Evolutionary conservation across 2,329 filamentous ascomycete genomes (phyloP), one percentile per base, ranked within the genome.

Genomic region (Dactylellina haptotyla): DNA sequence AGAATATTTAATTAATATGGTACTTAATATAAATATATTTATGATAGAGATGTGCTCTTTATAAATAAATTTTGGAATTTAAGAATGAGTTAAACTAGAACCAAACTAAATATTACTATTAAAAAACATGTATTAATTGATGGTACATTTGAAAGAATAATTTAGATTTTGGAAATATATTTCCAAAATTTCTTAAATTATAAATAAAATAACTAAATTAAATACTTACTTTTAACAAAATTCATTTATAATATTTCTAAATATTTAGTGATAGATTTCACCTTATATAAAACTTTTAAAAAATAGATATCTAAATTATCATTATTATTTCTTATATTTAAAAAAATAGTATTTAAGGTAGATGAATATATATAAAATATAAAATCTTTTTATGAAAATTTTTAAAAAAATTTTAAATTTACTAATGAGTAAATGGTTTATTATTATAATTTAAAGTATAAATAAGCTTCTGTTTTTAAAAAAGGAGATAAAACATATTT

Each of bases 61-160:
- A 23, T 23, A 50, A 50, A 50, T 25, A 50, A 50, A 50, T 50
- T 5, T 50, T 50, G n/a, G 5, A 25, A 53, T 30, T 53, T 30
- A 10, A 50, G 20, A 6, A 23, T 23, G 37, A 37, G 37, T 25
- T 50, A 54, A 54, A 32, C 25, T 23, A 48, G 25, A 48, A 48
- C 4, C 4, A 48, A 8, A 48, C 25, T 48, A 6, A 48, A 48
- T 48, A 5, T 25, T 8, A 48, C 25, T 8, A 23, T 4, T 48
- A n/a, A 25, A 48, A 48, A 8, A 4, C 6, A 45, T 48, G 25
- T 8, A 25, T n/a, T 25, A 25, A 48, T 48, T 9, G 34, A 54
- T 30, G 10, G 10, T 32, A 32, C 16, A 9, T n/a, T 48, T 8
- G 10, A 48, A 48, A 23, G 25, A 6, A 23, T 48, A 23, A 48